These are phyloP conservation scores for Neoscytalidium dimidiatum DNA, from an alignment of 2,329 filamentous ascomycete genomes.

Conservation along the genomic window DNA sequence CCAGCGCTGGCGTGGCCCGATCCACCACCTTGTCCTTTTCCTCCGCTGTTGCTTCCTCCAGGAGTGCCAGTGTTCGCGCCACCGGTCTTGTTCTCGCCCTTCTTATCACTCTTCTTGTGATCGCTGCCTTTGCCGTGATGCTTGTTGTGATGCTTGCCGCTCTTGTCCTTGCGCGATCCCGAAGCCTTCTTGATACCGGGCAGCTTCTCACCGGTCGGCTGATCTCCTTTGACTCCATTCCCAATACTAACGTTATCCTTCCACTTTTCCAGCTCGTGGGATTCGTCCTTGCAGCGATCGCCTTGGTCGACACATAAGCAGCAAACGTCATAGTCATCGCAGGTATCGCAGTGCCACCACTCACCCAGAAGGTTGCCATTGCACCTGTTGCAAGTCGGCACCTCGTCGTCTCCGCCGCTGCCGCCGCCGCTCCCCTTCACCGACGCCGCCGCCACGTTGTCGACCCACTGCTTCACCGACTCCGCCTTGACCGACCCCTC, in stretches of 20 bases:
- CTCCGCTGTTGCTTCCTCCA: background rate
- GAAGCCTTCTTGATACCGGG: background rate
- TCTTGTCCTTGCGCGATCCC: background rate
- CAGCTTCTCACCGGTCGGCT: background rate
- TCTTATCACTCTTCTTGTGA: background rate
- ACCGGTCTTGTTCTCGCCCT: background rate
- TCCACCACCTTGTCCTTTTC: background rate
- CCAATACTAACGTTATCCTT: background rate
- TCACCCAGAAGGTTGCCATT: background rate
- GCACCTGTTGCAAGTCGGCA: background rate
- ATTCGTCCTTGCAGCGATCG: background rate
- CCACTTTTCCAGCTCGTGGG: background rate
- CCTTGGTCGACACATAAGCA: background rate
- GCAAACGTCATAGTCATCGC: slow-evolving; percentile 8
- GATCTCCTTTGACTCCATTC: background rate
- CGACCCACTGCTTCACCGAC: background rate
- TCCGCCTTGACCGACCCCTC: background rate
- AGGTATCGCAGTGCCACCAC: slow-evolving; percentile 3
- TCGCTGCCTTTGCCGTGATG: too few relatives aligned
- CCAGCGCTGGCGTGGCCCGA: background rate
- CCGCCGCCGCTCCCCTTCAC: background rate
- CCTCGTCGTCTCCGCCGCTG: background rate
- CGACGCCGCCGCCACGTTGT: background rate
- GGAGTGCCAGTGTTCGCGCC: background rate
- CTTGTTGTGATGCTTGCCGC: too few relatives aligned